phyloP scores from a whole-genome alignment of 2,329 filamentous ascomycete genomes.

The Nemania bipapillata region DNA sequence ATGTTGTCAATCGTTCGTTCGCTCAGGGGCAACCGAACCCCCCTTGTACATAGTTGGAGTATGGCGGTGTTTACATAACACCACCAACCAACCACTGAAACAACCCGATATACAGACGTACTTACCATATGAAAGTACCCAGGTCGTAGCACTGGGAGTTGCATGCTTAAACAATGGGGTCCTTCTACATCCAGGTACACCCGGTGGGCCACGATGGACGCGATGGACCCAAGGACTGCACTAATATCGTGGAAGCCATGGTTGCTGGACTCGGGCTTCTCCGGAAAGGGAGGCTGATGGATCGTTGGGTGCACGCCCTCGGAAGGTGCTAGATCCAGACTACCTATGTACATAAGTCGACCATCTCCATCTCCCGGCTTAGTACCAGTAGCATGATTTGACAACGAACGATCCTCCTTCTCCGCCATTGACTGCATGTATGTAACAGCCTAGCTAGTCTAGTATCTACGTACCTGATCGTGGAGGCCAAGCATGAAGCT shows the following conservation, averaged over 20 bases:
- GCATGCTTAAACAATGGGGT: slow-evolving; percentile 5
- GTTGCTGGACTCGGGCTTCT: slow-evolving; percentile 27
- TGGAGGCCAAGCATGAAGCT: slow-evolving; percentile 20
- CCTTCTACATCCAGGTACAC: background rate
- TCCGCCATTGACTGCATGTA: background rate
- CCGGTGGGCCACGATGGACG: background rate
- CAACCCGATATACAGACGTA: background rate
- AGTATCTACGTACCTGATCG: background rate
- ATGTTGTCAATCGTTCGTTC: slow-evolving; percentile 1
- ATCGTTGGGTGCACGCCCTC: slow-evolving; percentile 16
- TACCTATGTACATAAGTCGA: slow-evolving; percentile 1
- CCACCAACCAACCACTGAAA: background rate
- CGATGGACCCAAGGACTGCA: slow-evolving; percentile 1
- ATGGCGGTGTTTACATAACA: slow-evolving; percentile 7
- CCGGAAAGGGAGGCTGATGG: slow-evolving; percentile 31
- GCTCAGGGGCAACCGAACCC: background rate
- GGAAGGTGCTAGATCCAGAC: slow-evolving; percentile 9
- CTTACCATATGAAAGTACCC: background rate
- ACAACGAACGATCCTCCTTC: slow-evolving; percentile 6
- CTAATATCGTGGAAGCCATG: slow-evolving; percentile 6
- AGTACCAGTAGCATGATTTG: slow-evolving; percentile 20
- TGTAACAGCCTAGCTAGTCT: background rate
- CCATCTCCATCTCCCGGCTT: slow-evolving; percentile 14
- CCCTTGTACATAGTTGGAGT: background rate
- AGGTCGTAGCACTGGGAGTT: background rate